Percentiles rank a stretch among this genome's conserved stretches.
phyloP scores from a whole-genome alignment of 1,139 yeast species.

The Meyerozyma sp. region DNA sequence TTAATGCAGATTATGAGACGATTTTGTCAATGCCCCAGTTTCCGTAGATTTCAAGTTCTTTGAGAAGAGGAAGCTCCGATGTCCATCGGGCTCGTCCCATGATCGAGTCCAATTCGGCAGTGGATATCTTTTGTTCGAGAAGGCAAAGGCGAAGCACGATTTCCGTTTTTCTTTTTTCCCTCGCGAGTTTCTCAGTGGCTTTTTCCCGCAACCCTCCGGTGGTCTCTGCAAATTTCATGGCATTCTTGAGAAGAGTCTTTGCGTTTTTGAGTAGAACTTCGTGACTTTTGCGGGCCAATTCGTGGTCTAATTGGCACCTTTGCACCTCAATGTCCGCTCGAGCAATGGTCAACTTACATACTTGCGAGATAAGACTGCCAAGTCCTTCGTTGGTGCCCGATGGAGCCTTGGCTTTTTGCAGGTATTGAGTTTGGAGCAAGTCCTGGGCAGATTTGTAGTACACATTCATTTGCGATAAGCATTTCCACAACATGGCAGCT shows the following conservation, averaged over 20 bases:
- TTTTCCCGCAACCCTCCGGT: constrained; percentile 50
- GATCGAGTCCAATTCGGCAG: constrained; percentile 32
- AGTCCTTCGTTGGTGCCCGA: constrained; percentile 20
- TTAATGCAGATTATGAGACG: background rate
- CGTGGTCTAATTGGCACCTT: constrained; percentile 30
- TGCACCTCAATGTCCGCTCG: constrained; percentile 53
- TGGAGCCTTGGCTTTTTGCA: constrained; percentile 14
- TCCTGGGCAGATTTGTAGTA: constrained; percentile 37
- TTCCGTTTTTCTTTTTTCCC: constrained; percentile 40
- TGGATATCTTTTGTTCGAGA: constrained; percentile 32
- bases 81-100: constrained; percentile 32
- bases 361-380: constrained; percentile 34
- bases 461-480: constrained; percentile 32
- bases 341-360: constrained; percentile 41
- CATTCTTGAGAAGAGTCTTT: constrained; percentile 40
- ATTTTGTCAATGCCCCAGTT: constrained; percentile 14
- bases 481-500: constrained; percentile 29
- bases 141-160: constrained; percentile 43
- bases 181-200: constrained; percentile 33
- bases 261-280: constrained; percentile 31
- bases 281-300: constrained; percentile 24
- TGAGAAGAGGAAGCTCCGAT: constrained; percentile 20
- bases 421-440: constrained; percentile 15
- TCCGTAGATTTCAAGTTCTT: constrained; percentile 25
- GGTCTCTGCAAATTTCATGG: constrained; percentile 39